A percentile compares a stretch with the other conserved stretches of the same genome.
Conservation (phyloP, 345 rosid genomes). For the Brassica carinata region DNA sequence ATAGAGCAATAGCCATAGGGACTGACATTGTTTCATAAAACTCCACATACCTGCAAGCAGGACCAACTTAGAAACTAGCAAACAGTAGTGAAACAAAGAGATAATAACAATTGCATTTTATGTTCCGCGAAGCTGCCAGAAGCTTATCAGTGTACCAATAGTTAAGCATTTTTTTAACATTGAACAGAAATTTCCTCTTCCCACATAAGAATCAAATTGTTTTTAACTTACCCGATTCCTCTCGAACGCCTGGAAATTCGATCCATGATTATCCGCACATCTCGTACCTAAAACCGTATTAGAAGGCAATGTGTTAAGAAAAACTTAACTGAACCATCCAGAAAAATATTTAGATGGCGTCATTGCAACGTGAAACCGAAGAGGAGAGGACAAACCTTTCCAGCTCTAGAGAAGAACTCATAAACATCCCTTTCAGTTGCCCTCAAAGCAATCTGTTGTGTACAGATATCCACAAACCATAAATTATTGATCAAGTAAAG, state of each 20-base stretch:
- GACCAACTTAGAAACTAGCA: slow-evolving; percentile 28
- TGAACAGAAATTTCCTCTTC: neutral
- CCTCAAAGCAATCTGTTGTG: slow-evolving; percentile 76
- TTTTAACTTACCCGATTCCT: slow-evolving; percentile 78
- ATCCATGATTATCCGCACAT: slow-evolving; percentile 97
- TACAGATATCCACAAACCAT: slow-evolving; percentile 2
- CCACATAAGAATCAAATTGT: neutral
- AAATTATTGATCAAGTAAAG: slow-evolving; percentile 17
- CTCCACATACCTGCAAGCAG: slow-evolving; percentile 74
- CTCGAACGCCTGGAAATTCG: slow-evolving; percentile 95
- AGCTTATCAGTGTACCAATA: slow-evolving; percentile 5
- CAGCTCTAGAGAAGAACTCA: slow-evolving; percentile 95
- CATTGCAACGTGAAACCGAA: slow-evolving; percentile 8
- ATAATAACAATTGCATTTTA: neutral
- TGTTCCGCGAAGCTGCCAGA: neutral
- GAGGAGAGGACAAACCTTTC: slow-evolving; percentile 65
- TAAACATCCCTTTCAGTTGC: slow-evolving; percentile 94
- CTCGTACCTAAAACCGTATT: slow-evolving; percentile 71
- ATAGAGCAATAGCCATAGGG: slow-evolving; percentile 99
- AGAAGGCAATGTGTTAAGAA: neutral
- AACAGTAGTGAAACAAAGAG: neutral
- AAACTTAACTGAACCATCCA: neutral
- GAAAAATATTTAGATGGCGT: slow-evolving; percentile 22
- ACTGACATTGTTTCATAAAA: slow-evolving; percentile 98
- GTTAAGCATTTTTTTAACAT: neutral